Conservation (phyloP, 257 asterid species). For the Striga asiatica region DNA sequence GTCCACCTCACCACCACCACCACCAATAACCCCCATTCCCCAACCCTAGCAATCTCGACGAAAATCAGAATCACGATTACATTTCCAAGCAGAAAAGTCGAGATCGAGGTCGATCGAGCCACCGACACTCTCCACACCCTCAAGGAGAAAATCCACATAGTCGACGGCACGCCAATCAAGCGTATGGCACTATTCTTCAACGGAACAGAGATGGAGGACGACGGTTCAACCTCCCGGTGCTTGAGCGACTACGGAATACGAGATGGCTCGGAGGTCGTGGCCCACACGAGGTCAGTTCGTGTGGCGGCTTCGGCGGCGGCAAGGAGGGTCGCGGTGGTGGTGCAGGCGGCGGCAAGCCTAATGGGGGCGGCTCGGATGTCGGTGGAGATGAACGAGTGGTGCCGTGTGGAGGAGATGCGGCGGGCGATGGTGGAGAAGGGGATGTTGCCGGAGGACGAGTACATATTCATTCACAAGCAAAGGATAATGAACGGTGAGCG, state of each 20-base stretch:
- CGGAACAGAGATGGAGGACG: conserved; percentile 41
- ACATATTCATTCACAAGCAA: conserved; percentile 64
- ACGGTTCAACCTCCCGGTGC: conserved; percentile 25
- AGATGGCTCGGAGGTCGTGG: conserved; percentile 33
- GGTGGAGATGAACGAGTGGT: conserved; percentile 36
- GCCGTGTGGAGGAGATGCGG: conserved; percentile 32
- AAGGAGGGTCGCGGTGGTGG: conserved; percentile 27
- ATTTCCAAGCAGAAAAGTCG: conserved; percentile 33
- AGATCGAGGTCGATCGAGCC: conserved; percentile 29
- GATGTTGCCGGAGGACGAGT: conserved; percentile 47
- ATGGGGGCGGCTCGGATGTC: conserved; percentile 39
- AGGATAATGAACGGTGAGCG: conserved; percentile 48
- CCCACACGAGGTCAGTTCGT: conserved; percentile 20
- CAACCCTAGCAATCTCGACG: not conserved
- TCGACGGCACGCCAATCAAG: conserved; percentile 50
- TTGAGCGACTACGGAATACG: conserved; percentile 32
- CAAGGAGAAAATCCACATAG: conserved; percentile 60
- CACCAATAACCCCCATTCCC: not conserved
- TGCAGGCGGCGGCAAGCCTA: conserved; percentile 46
- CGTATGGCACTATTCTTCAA: conserved; percentile 36
- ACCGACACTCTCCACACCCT: conserved; percentile 50
- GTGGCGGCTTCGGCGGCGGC: conserved; percentile 19
- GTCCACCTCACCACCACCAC: conserved; percentile 23
- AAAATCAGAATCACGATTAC: conserved; percentile 28
- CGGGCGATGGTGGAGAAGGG: conserved; percentile 25